These are phyloP conservation scores for Galeopsis tetrahit DNA, from an alignment of 257 asterid species.

Conservation along the genomic window DNA sequence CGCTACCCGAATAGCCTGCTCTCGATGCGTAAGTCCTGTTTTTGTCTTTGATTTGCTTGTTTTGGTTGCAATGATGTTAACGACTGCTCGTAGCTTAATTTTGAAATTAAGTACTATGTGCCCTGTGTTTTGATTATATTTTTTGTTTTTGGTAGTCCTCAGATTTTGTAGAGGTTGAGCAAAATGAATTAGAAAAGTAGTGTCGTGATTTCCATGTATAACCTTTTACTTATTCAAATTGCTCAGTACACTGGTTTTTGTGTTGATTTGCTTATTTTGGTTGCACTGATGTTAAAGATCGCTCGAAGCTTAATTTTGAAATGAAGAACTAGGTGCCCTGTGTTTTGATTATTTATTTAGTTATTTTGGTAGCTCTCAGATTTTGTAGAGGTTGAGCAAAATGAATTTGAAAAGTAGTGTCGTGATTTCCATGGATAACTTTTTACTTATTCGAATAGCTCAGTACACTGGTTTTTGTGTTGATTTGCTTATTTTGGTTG, in stretches of 20 bases:
- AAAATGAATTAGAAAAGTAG: neutral
- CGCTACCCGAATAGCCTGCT: constrained; percentile 34
- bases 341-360: constrained; percentile 9
- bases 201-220: neutral
- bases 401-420: neutral
- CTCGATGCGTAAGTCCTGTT: constrained; percentile 58
- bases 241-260: no score
- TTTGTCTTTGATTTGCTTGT: neutral
- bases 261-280: neutral
- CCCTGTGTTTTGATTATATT: constrained; percentile 9
- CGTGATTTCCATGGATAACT: neutral
- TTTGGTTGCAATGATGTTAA: neutral
- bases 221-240: no score
- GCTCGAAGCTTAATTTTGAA: constrained; percentile 3
- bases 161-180: neutral
- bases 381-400: neutral
- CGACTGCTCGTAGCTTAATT: constrained; percentile 10
- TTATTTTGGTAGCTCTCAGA: constrained; percentile 14
- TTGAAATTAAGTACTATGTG: neutral
- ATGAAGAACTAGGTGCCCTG: neutral
- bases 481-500: constrained; percentile 1
- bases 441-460: no score
- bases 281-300: neutral
- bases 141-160: constrained; percentile 13
- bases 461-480: no score